These are phyloP conservation scores for Phytophthora brassicae DNA, from an alignment of 352 stramenopile genomes.

Conservation along the genomic window DNA sequence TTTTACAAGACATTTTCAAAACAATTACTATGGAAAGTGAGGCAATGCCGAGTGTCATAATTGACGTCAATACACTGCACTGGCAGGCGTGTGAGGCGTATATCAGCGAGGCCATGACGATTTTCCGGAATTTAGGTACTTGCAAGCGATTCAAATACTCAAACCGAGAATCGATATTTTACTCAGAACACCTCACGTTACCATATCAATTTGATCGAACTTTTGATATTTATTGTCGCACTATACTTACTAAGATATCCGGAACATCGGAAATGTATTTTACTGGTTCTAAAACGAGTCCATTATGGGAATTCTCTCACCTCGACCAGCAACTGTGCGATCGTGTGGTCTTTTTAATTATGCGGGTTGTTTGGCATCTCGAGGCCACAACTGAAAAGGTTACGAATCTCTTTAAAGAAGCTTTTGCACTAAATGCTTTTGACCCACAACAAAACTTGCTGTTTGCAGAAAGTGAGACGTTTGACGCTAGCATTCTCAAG, in stretches of 20 bases:
- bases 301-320: conserved; percentile 15
- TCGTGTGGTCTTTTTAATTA: conserved; percentile 21
- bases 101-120: conserved; percentile 29
- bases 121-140: conserved; percentile 29
- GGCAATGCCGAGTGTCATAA: neutral
- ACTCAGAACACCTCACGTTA: neutral
- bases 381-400: neutral
- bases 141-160: conserved; percentile 23
- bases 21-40: neutral
- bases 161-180: conserved; percentile 7
- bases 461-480: neutral
- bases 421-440: conserved; percentile 14
- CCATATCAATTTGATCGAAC: neutral
- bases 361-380: conserved; percentile 22
- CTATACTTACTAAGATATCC: neutral
- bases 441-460: neutral
- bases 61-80: conserved; percentile 15
- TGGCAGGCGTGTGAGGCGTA: conserved; percentile 29
- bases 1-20: conserved; percentile 18
- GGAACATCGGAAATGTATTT: neutral
- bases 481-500: conserved; percentile 14
- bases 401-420: neutral
- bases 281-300: neutral
- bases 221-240: conserved; percentile 6
- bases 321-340: conserved; percentile 6